Percentiles rank a stretch among this genome's conserved stretches.
Conservation (phyloP, 2,329 filamentous ascomycete genomes). For the Fragosphaeria purpurea region DNA sequence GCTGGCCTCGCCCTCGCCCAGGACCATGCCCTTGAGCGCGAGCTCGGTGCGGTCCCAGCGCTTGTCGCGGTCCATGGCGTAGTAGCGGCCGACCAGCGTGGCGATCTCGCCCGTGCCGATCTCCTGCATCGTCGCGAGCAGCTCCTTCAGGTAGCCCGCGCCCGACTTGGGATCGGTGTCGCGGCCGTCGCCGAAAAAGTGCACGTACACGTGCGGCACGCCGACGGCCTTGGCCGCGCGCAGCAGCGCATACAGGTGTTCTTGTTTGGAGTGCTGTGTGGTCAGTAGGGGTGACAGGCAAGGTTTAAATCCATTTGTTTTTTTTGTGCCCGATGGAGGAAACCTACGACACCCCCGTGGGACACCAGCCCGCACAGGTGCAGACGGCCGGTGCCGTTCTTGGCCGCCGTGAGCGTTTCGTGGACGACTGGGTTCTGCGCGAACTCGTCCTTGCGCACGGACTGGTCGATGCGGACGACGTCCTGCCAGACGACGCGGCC, state of each 20-base stretch:
- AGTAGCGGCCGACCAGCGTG: slow-evolving; percentile 92
- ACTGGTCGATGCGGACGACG: slow-evolving; percentile 90
- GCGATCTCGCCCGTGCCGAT: slow-evolving; percentile 79
- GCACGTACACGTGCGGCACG: slow-evolving; percentile 88
- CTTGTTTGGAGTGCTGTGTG: slow-evolving; percentile 77
- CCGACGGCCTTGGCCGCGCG: slow-evolving; percentile 80
- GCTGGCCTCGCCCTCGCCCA: slow-evolving; percentile 78
- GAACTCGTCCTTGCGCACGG: slow-evolving; percentile 76
- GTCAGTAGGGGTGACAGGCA: no score
- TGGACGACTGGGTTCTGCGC: slow-evolving; percentile 68
- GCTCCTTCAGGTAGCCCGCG: slow-evolving; percentile 75
- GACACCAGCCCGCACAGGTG: slow-evolving; percentile 89
- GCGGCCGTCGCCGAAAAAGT: slow-evolving; percentile 97
- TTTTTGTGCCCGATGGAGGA: no score
- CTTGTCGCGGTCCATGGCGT: slow-evolving; percentile 99
- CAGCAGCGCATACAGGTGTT: slow-evolving; percentile 79
- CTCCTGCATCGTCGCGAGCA: slow-evolving; percentile 72
- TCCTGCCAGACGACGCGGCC: slow-evolving; percentile 98
- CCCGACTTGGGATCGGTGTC: slow-evolving; percentile 97
- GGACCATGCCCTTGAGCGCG: slow-evolving; percentile 75
- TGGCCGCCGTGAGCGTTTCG: slow-evolving; percentile 65
- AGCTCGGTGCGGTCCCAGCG: slow-evolving; percentile 92
- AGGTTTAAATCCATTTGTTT: no score
- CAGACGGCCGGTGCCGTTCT: slow-evolving; percentile 80
- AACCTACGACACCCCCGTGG: slow-evolving; percentile 72